Evolutionary conservation across 805 yeast genomes (phyloP).

Genomic region (Wickerhamomyces alni): DNA sequence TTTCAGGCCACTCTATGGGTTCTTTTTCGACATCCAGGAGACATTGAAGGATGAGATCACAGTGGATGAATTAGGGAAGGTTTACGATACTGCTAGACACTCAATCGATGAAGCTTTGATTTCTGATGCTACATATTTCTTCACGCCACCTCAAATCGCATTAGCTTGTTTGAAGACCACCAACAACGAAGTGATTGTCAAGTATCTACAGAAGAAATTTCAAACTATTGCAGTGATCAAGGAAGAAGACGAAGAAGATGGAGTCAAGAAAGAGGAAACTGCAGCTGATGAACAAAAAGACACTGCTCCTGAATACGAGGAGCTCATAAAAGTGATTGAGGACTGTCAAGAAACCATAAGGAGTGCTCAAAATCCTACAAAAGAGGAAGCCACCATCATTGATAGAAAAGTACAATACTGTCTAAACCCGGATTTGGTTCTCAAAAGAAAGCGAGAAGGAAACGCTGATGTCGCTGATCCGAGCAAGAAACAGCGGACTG

Average conservation of each 20-base stretch:
- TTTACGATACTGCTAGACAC: slow-evolving; percentile 65
- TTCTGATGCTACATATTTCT: slow-evolving; percentile 71
- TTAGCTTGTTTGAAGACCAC: slow-evolving; percentile 72
- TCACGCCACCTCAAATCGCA: slow-evolving; percentile 94
- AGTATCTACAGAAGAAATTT: slow-evolving; percentile 64
- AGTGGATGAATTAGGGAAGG: slow-evolving; percentile 53
- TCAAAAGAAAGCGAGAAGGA: slow-evolving; percentile 39
- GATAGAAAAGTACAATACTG: slow-evolving; percentile 61
- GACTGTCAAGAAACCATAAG: slow-evolving; percentile 44
- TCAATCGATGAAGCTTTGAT: slow-evolving; percentile 62
- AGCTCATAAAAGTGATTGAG: slow-evolving; percentile 37
- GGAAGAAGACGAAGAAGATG: slow-evolving; percentile 15
- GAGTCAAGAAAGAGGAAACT: slow-evolving; percentile 3
- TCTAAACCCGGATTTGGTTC: slow-evolving; percentile 48
- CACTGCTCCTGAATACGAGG: slow-evolving; percentile 27
- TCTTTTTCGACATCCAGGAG: slow-evolving; percentile 82
- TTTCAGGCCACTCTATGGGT: slow-evolving; percentile 85
- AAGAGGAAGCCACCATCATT: slow-evolving; percentile 56
- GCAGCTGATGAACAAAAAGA: slow-evolving; percentile 4
- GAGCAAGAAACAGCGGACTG: slow-evolving; percentile 21
- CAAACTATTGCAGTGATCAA: slow-evolving; percentile 8
- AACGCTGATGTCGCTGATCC: slow-evolving; percentile 22
- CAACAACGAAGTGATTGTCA: slow-evolving; percentile 56
- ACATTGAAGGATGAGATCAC: slow-evolving; percentile 38
- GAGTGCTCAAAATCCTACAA: slow-evolving; percentile 37